Evolutionary conservation across 257 asterid species (phyloP).

Genomic region (Solanum virginianum): DNA sequence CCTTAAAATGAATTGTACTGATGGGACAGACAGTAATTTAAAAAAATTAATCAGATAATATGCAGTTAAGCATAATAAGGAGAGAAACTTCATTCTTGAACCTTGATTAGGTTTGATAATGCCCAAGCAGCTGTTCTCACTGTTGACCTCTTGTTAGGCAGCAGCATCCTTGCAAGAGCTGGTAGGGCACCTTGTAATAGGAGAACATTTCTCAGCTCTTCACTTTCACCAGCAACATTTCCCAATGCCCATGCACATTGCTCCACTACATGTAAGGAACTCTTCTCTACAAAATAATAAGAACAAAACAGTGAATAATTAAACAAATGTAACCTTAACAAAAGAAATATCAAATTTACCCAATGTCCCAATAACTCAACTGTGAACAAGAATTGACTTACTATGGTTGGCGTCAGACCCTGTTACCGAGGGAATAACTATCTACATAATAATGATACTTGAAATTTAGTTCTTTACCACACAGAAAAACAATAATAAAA

Average conservation of each 20-base stretch:
- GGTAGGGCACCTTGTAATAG: conserved; percentile 87
- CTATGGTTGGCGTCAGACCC: background rate
- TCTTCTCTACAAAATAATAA: conserved; percentile 41
- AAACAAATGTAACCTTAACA: conserved; percentile 1
- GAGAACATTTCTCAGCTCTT: conserved; percentile 63
- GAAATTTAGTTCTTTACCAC: background rate
- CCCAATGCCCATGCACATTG: conserved; percentile 99
- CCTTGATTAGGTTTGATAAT: conserved; percentile 91
- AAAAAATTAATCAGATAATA: background rate
- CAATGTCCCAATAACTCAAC: background rate
- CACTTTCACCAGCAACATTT: conserved; percentile 97
- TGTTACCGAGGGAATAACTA: background rate
- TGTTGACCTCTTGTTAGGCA: conserved; percentile 83
- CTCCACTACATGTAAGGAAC: conserved; percentile 82
- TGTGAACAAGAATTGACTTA: background rate
- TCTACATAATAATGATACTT: background rate
- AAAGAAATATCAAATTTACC: background rate
- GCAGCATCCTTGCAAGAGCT: conserved; percentile 88
- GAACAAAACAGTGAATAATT: background rate
- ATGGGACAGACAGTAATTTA: background rate
- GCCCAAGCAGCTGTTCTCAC: conserved; percentile 99
- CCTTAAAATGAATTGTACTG: background rate
- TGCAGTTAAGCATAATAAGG: background rate
- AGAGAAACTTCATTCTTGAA: conserved; percentile 6
- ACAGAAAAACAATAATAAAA: background rate